Percentiles rank a stretch among this genome's conserved stretches.
These are phyloP conservation scores for Acanthamoeba lugdunensis DNA, from an alignment of 208 protist species.

Conservation along the genomic window DNA sequence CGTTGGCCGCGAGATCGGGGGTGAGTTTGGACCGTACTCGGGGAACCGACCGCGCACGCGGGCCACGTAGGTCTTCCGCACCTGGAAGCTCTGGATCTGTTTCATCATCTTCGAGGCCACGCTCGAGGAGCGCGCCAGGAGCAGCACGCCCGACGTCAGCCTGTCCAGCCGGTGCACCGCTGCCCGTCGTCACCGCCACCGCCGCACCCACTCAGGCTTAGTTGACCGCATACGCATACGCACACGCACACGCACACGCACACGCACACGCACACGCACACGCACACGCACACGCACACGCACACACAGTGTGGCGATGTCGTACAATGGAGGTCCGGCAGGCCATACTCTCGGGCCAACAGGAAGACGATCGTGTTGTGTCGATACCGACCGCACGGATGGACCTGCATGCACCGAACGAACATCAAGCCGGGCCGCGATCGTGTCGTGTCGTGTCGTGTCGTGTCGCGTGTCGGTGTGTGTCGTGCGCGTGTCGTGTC, in stretches of 20 bases:
- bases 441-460: background rate
- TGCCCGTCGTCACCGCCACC: background rate
- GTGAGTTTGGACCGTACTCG: background rate
- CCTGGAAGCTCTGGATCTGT: constrained; percentile 62
- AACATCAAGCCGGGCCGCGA: no score
- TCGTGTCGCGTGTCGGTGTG: no score
- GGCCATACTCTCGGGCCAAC: constrained; percentile 85
- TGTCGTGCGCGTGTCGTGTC: no score
- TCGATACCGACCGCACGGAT: constrained; percentile 92
- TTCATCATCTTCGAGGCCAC: constrained; percentile 61
- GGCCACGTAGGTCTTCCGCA: constrained; percentile 80
- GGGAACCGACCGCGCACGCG: constrained; percentile 78
- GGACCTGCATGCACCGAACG: constrained; percentile 60
- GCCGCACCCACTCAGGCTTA: background rate
- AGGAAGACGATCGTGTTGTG: constrained; percentile 93
- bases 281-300: no score
- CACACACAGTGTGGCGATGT: background rate
- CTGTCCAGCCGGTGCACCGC: constrained; percentile 85
- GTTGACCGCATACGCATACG: no score
- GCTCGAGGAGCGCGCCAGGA: constrained; percentile 75
- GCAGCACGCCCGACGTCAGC: constrained; percentile 84
- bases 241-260: no score
- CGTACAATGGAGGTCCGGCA: constrained; percentile 75
- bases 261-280: no score
- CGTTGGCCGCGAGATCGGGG: no score